These are phyloP conservation scores for Maudiozyma turicensis DNA, from an alignment of 805 yeast genomes.

Conservation along the genomic window DNA sequence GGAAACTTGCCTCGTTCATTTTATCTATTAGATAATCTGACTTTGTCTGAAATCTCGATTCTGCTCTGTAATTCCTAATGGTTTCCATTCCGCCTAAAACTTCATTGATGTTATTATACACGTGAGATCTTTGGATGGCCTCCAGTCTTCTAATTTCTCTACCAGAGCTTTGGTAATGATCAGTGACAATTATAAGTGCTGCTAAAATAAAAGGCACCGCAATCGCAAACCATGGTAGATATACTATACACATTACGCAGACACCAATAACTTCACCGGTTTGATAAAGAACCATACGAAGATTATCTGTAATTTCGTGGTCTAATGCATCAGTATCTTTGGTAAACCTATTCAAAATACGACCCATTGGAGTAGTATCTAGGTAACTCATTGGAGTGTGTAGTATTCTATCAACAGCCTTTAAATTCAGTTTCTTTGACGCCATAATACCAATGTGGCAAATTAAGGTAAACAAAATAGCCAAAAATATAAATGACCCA, in stretches of 20 bases:
- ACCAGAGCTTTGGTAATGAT: slow-evolving; percentile 40
- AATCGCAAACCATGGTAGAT: slow-evolving; percentile 70
- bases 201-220: slow-evolving; percentile 49
- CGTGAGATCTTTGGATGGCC: slow-evolving; percentile 42
- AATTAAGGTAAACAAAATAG: slow-evolving; percentile 23
- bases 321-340: slow-evolving; percentile 82
- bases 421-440: slow-evolving; percentile 46
- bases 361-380: slow-evolving; percentile 82
- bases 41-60: slow-evolving; percentile 32
- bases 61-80: slow-evolving; percentile 35
- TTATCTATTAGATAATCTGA: slow-evolving; percentile 43
- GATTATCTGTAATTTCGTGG: slow-evolving; percentile 64
- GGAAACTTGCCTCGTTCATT: slow-evolving; percentile 42
- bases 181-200: slow-evolving; percentile 35
- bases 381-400: slow-evolving; percentile 76
- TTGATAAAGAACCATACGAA: slow-evolving; percentile 50
- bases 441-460: slow-evolving; percentile 40
- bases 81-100: slow-evolving; percentile 40
- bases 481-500: slow-evolving; percentile 36
- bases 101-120: slow-evolving; percentile 43
- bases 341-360: slow-evolving; percentile 77
- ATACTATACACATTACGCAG: slow-evolving; percentile 56
- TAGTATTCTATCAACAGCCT: slow-evolving; percentile 50
- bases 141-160: slow-evolving; percentile 45
- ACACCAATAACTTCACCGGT: slow-evolving; percentile 52